Evolutionary conservation across 306 rosid species (phyloP).

Genomic region (Malus orientalis): DNA sequence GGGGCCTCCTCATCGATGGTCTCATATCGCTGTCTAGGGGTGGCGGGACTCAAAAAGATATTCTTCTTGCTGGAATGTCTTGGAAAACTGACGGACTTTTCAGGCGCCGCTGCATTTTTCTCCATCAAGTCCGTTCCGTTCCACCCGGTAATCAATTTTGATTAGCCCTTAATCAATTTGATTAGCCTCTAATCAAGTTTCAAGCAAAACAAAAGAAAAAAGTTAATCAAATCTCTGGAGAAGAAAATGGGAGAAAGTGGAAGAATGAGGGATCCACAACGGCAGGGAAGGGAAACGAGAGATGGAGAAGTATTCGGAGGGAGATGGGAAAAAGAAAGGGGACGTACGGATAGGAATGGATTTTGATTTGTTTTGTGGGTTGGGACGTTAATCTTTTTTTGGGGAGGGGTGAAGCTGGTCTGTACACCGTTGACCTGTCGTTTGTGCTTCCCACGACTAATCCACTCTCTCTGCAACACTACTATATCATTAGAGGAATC

Average conservation of each 20-base stretch:
- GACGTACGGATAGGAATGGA: neutral
- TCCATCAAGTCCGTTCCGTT: constrained; percentile 18
- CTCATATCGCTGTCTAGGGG: neutral
- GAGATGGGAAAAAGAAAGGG: neutral
- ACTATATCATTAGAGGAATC: neutral
- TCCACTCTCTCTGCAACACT: neutral
- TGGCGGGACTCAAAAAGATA: constrained; percentile 5
- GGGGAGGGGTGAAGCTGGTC: constrained; percentile 10
- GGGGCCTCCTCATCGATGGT: neutral
- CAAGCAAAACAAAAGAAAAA: neutral
- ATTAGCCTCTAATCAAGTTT: neutral
- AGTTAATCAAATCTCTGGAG: neutral
- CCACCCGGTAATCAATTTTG: neutral
- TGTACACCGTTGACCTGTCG: constrained; percentile 17
- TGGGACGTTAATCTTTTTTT: neutral
- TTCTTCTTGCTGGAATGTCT: constrained; percentile 6
- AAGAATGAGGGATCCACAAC: neutral
- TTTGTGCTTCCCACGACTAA: constrained; percentile 26
- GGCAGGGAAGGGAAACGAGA: neutral
- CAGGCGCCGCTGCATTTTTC: constrained; percentile 11
- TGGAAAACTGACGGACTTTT: constrained; percentile 19
- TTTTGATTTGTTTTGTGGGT: neutral
- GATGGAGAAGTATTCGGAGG: constrained; percentile 18
- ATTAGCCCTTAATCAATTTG: neutral
- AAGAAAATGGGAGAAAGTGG: constrained; percentile 1